These are phyloP conservation scores for Cutaneotrichosporon dermatis DNA, from an alignment of 1,284 basidiomycete species.

Conservation along the genomic window DNA sequence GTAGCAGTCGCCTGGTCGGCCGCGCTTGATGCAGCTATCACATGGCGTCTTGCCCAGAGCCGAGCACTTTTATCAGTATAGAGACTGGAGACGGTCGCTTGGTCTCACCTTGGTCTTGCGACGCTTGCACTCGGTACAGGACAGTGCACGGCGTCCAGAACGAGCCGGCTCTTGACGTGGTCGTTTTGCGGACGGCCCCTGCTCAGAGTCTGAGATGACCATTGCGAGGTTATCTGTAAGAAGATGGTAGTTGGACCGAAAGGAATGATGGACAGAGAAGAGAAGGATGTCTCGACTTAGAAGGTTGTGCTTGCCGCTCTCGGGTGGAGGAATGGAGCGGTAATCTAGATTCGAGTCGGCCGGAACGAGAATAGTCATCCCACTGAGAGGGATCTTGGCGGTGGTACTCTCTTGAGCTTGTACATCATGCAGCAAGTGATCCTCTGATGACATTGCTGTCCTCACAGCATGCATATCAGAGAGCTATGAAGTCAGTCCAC, in stretches of 20 bases:
- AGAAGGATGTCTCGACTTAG: not conserved
- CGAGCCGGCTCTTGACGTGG: not conserved
- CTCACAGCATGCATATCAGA: too few relatives aligned
- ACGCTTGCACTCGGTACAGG: slow-evolving; percentile 28
- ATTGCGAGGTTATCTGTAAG: not conserved
- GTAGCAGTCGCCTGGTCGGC: slow-evolving; percentile 20
- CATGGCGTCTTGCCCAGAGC: slow-evolving; percentile 24
- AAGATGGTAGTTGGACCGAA: not conserved
- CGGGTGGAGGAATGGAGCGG: too few relatives aligned
- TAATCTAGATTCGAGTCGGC: too few relatives aligned
- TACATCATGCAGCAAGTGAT: too few relatives aligned
- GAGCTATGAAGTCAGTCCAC: too few relatives aligned
- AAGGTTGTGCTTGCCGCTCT: too few relatives aligned
- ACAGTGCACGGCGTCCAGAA: slow-evolving; percentile 5
- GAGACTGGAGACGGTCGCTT: not conserved
- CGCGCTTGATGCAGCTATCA: slow-evolving; percentile 23
- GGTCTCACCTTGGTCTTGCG: slow-evolving; percentile 25
- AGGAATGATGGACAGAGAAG: not conserved
- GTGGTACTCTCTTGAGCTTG: too few relatives aligned
- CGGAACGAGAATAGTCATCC: too few relatives aligned
- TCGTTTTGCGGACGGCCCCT: not conserved
- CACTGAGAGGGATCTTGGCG: too few relatives aligned
- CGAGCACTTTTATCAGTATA: slow-evolving; percentile 17
- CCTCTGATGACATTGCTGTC: too few relatives aligned
- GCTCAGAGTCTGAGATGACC: not conserved